Evolutionary conservation across 2,329 filamentous ascomycete species (phyloP), one percentile per base, ranked within the genome.

Genomic region (Sclerotinia sclerotiorum): DNA sequence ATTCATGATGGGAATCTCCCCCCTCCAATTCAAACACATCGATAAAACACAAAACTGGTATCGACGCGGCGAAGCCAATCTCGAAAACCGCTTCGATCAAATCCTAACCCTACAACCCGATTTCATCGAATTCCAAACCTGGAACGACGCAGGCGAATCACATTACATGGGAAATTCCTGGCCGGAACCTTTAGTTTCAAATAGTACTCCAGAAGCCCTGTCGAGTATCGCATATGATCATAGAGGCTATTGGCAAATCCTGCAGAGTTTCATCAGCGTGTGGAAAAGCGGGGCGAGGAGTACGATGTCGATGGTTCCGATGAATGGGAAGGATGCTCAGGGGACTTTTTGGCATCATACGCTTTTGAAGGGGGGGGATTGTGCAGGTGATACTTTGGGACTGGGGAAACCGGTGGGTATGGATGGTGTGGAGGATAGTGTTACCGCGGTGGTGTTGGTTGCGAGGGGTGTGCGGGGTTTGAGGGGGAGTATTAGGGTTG

Each of bases 121-220:
- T 60, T 79, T 80, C 64, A 70, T 80, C 13, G 76, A 81, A 70
- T 71, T 80, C 5, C 78, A 79, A 58, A 80, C 78, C 19, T 81
- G 80, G 79, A 81, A 81, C 61, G 80, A 81, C 62, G 78, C 75
- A 0, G 79, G 79, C 2, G 79, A 81, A 65, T 73, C 73, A 15
- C 79, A 80, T 69, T 81, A 81, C 65, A 78, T 81, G 69, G 80
- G 79, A 0, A 78, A 79, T n/a, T 67, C 77, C 13, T 81, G 79
- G 78, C 69, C 70, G 0, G 79, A 80, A 48, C 73, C 76, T 0
- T 74, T 79, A 57, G 69, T 70, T 3, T 73, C 70, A 6, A 70
- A 69, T 11, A 72, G 70, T 13, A 72, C 72, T 0, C 62, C 70
- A 0, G 78, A 78, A 24, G 70, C 71, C 3, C 70, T 66, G 1